These are phyloP conservation scores for Bonnemaisonia californica DNA, from an alignment of 31 red algal species.

Conservation along the genomic window DNA sequence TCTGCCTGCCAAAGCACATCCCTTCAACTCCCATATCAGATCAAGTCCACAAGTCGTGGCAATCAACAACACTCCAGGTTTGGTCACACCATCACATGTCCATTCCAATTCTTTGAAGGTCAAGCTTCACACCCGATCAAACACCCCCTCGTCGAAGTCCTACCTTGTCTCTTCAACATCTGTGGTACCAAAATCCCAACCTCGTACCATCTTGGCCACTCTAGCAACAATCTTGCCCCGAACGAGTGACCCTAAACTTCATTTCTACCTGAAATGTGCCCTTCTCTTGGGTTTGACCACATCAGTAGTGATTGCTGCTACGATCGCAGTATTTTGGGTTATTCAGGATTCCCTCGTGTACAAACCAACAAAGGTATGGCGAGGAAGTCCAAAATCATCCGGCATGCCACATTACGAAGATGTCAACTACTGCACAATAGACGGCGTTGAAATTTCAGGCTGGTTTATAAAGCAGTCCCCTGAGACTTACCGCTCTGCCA, in stretches of 20 bases:
- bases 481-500: constrained; percentile 44
- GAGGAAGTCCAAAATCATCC: constrained; percentile 64
- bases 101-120: no score
- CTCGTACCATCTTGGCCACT: not conserved
- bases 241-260: not conserved
- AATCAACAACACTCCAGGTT: no score
- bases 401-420: constrained; percentile 90
- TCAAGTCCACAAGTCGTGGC: no score
- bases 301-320: constrained; percentile 37
- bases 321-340: constrained; percentile 68
- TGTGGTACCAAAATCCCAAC: not conserved
- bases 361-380: constrained; percentile 82
- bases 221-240: not conserved
- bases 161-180: not conserved
- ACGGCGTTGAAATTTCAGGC: constrained; percentile 85
- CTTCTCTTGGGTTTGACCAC: constrained; percentile 6
- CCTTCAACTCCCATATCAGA: no score
- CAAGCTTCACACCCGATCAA: no score
- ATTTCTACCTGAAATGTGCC: not conserved
- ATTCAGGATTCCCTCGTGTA: constrained; percentile 95
- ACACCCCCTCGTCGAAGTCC: not conserved
- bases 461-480: constrained; percentile 90
- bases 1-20: no score
- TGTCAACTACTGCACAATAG: constrained; percentile 82
- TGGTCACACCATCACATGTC: no score